phyloP scores from a whole-genome alignment of 345 rosid genomes.

The Aquilaria sinensis region DNA sequence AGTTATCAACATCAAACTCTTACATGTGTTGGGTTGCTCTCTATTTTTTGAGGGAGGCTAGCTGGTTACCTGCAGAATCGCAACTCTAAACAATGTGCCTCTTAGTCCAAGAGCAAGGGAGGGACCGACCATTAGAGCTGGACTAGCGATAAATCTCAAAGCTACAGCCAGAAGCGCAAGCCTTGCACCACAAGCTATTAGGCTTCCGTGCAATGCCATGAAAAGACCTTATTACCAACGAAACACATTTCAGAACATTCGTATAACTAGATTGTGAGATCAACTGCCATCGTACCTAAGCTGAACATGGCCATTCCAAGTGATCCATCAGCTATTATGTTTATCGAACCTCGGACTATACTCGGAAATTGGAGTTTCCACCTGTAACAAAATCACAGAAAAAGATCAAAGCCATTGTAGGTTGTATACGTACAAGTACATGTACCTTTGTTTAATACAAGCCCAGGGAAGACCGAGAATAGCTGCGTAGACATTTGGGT shows the following conservation, averaged over 20 bases:
- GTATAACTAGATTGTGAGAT: background rate
- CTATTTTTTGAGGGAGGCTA: background rate
- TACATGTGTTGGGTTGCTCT: background rate
- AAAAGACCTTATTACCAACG: conserved; percentile 49
- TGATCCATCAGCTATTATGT: conserved; percentile 66
- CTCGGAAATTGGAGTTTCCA: conserved; percentile 61
- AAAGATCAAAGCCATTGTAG: conserved; percentile 1
- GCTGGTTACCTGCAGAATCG: conserved; percentile 63
- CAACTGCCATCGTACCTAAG: conserved; percentile 42
- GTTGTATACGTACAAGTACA: background rate
- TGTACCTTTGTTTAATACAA: conserved; percentile 62
- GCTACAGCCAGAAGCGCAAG: conserved; percentile 43
- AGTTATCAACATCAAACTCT: background rate
- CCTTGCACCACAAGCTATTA: conserved; percentile 66
- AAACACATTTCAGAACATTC: too few relatives aligned
- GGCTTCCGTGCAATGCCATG: conserved; percentile 62
- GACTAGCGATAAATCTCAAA: conserved; percentile 62
- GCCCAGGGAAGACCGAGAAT: conserved; percentile 71
- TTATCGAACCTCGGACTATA: conserved; percentile 54
- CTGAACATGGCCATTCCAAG: conserved; percentile 99
- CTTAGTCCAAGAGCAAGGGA: conserved; percentile 43
- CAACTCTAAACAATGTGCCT: conserved; percentile 40
- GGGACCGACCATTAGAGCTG: conserved; percentile 67
- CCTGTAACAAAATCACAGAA: conserved; percentile 20
- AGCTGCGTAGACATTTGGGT: conserved; percentile 83